Evolutionary conservation across 2,329 filamentous ascomycete genomes (phyloP), one percentile per base, ranked within the genome.

Genomic region (Gnomoniopsis smithogilvyi): DNA sequence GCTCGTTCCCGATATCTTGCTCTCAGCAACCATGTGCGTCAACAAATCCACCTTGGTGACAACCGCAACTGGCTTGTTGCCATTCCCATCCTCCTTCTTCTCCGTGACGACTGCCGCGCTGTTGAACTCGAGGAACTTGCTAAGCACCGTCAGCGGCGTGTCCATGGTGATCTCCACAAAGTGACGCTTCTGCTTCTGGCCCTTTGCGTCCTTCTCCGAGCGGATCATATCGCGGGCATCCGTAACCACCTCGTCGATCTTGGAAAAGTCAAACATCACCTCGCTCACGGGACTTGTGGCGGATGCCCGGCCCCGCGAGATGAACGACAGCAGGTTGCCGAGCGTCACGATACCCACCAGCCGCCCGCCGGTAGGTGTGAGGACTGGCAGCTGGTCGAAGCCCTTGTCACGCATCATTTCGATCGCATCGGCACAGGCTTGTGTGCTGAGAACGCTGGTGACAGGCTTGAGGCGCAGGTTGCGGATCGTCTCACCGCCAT

Each of bases 401-500:
- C 92, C 92, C 78, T 95, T 96, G 70, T 99, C 95, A 66, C 94
- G 91, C 95, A 99, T 98, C 62, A 91, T 93, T 78, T 99, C 95
- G 65, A 98, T 92, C 55, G 96, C 95, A 65, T 94, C 90, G 63
- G 90, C 84, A 76, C 93, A 96, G 2, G 85, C 75, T 34, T 88
- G 88, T 55, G 82, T 81, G 30, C 87, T 81, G 24, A 87, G 78
- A 56, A 99, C 84, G 10, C 93, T 96, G 26, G 92, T 96, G 60
- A 99, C 90, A 38, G 95, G 95, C 78, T 97, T 99, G 60, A 99
- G 82, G 62, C 94, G 87, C 17, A 99, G 86, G 34, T 89, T 85
- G 45, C 86, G 84, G 67, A 99, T 89, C 45, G 91, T 96, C 46
- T 90, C 91, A 58, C 86, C 86, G 47, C 82, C 80, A 72, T 96